Conservation (phyloP, 163 green algal species). For the Coccomyxa subellipsoidea region DNA sequence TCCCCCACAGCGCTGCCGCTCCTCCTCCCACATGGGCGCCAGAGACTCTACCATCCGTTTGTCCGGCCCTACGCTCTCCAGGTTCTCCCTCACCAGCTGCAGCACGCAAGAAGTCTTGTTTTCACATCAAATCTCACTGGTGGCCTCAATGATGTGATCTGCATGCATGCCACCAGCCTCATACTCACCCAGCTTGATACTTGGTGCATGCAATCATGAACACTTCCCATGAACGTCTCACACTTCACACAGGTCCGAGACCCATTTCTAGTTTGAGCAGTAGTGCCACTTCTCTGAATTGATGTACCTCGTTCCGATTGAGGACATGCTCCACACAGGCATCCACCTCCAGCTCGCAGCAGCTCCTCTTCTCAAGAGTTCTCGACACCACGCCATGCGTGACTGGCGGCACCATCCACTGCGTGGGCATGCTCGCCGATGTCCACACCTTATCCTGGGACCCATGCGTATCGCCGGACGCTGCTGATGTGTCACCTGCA, state of each 20-base stretch:
- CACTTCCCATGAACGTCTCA: no score
- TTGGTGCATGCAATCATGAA: no score
- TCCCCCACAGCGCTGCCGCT: slow-evolving; percentile 50
- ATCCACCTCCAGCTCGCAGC: slow-evolving; percentile 77
- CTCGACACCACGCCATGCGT: slow-evolving; percentile 15
- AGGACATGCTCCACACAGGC: slow-evolving; percentile 65
- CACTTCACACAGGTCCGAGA: no score
- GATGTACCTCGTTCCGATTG: slow-evolving; percentile 52
- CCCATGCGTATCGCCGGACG: background rate
- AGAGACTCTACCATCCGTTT: slow-evolving; percentile 69
- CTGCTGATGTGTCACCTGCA: background rate
- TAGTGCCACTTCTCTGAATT: background rate
- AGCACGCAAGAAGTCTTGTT: background rate
- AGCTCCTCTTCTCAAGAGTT: slow-evolving; percentile 51
- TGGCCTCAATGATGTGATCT: no score
- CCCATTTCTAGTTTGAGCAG: background rate
- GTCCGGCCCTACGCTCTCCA: slow-evolving; percentile 47
- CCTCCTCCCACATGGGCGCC: slow-evolving; percentile 82
- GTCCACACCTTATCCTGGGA: slow-evolving; percentile 8
- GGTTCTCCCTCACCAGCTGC: slow-evolving; percentile 46
- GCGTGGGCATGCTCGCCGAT: slow-evolving; percentile 1
- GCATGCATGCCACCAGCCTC: no score
- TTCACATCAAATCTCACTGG: background rate
- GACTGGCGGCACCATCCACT: slow-evolving; percentile 5
- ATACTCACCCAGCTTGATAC: no score